phyloP scores from a whole-genome alignment of 345 rosid species.

The Rhodamnia rubescens region DNA sequence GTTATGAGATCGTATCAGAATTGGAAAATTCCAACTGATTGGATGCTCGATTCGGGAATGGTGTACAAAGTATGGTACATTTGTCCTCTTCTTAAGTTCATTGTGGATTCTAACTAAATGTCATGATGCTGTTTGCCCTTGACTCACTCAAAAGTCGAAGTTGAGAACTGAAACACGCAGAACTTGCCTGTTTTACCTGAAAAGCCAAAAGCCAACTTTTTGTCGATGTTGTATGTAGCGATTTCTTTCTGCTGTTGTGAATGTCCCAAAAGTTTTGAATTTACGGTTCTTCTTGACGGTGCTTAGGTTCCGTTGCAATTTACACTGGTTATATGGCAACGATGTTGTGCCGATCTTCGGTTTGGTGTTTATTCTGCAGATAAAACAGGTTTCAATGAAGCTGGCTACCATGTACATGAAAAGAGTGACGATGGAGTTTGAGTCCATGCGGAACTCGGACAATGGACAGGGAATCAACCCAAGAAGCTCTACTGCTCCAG shows the following conservation, averaged over 20 bases:
- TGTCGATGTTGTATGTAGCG: not conserved
- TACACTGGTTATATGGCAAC: too few relatives aligned
- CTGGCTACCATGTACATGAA: constrained; percentile 69
- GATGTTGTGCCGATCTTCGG: not conserved
- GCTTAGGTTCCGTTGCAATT: not conserved
- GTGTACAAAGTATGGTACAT: constrained; percentile 33
- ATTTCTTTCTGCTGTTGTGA: not conserved
- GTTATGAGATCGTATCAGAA: constrained; percentile 50
- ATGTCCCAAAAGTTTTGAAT: not conserved
- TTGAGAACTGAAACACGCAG: not conserved
- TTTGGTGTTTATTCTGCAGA: constrained; percentile 24
- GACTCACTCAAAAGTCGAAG: not conserved
- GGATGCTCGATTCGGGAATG: constrained; percentile 89
- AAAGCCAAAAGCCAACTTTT: not conserved
- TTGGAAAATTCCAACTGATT: constrained; percentile 59
- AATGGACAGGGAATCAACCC: constrained; percentile 56
- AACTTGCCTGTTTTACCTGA: not conserved
- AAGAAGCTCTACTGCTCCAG: constrained; percentile 70
- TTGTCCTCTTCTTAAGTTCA: not conserved
- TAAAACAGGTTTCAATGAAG: constrained; percentile 60
- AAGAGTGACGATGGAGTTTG: constrained; percentile 67
- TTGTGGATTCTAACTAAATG: not conserved
- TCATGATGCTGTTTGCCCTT: not conserved
- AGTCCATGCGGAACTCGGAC: constrained; percentile 38
- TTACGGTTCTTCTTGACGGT: not conserved